Conservation (phyloP, 2,329 filamentous ascomycete genomes). For the Neospermospora avenae region DNA sequence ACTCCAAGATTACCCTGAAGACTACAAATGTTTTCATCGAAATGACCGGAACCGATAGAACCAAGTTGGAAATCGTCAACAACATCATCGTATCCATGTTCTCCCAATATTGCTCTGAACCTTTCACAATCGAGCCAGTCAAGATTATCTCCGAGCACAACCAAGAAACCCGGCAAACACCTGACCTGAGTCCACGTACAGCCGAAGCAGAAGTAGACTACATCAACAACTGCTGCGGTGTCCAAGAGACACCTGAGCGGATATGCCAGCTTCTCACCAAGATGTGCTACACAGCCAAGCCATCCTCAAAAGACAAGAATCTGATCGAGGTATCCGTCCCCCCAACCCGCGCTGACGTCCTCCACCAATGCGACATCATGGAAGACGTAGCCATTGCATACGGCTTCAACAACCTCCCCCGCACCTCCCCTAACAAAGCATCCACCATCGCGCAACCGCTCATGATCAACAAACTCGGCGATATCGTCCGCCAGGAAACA, state of each 20-base stretch:
- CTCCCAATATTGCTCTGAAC: conserved; percentile 81
- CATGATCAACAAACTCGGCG: conserved; percentile 88
- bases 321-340: conserved; percentile 81
- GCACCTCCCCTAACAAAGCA: conserved; percentile 80
- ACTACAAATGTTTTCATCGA: conserved; percentile 97
- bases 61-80: conserved; percentile 93
- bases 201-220: conserved; percentile 87
- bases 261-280: conserved; percentile 79
- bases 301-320: conserved; percentile 65
- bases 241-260: conserved; percentile 68
- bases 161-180: conserved; percentile 73
- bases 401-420: conserved; percentile 93
- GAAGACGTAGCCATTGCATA: conserved; percentile 96
- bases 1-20: conserved; percentile 90
- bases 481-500: conserved; percentile 84
- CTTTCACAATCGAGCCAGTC: conserved; percentile 90
- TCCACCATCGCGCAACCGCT: conserved; percentile 84
- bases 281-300: conserved; percentile 83
- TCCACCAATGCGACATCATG: conserved; percentile 98
- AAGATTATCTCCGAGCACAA: conserved; percentile 93
- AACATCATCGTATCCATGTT: conserved; percentile 98
- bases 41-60: conserved; percentile 92
- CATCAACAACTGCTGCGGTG: conserved; percentile 87
- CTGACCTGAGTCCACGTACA: conserved; percentile 71
- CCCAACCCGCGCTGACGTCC: conserved; percentile 85